phyloP scores from a whole-genome alignment of 352 stramenopile species.

The Thalassiosira livingstoniorum region DNA sequence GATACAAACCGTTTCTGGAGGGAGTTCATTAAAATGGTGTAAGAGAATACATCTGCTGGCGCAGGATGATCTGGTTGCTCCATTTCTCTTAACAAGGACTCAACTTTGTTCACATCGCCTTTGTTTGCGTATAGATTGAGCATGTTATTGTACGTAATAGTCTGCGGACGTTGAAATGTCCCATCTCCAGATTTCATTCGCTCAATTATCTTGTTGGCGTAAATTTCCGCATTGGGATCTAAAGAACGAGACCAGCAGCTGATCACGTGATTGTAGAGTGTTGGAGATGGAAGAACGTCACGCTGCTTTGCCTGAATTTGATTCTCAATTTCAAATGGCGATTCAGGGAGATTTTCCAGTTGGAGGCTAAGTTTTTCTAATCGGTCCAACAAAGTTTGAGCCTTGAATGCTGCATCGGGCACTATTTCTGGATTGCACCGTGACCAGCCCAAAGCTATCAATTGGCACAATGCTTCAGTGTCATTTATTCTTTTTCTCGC shows the following conservation, averaged over 20 bases:
- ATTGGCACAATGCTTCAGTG: constrained; percentile 50
- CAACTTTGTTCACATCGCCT: constrained; percentile 32
- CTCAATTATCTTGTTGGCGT: constrained; percentile 26
- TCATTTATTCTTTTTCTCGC: background rate
- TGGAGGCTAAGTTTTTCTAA: constrained; percentile 36
- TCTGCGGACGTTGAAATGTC: constrained; percentile 36
- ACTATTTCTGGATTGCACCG: constrained; percentile 46
- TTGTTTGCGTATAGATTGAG: constrained; percentile 53
- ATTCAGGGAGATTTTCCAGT: constrained; percentile 2
- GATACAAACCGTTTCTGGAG: constrained; percentile 53
- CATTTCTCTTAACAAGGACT: constrained; percentile 46
- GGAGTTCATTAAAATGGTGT: constrained; percentile 60
- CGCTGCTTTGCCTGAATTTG: constrained; percentile 16
- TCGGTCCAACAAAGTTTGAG: constrained; percentile 43
- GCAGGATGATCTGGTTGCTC: constrained; percentile 16
- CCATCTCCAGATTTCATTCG: constrained; percentile 35
- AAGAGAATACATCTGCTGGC: constrained; percentile 46
- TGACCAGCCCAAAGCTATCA: constrained; percentile 52
- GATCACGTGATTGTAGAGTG: constrained; percentile 56
- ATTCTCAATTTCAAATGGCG: background rate
- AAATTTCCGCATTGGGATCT: constrained; percentile 36
- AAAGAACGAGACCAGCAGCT: constrained; percentile 50
- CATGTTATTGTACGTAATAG: constrained; percentile 60
- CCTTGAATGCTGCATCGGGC: constrained; percentile 33
- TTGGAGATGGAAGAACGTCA: constrained; percentile 41